phyloP scores from a whole-genome alignment of 306 rosid species.

The Albizia julibrissin region DNA sequence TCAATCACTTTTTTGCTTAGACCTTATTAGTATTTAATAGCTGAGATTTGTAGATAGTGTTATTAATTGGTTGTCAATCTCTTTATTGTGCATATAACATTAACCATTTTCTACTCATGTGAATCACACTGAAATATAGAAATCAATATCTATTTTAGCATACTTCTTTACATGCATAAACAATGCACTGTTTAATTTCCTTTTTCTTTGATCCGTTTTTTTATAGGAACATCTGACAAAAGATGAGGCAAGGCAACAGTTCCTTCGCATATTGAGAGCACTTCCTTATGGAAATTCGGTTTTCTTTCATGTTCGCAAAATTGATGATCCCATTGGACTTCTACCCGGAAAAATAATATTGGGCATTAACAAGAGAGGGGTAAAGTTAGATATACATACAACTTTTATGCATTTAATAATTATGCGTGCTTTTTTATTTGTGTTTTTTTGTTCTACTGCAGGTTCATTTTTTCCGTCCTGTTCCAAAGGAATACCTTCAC shows the following conservation, averaged over 20 bases:
- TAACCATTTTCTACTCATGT: conserved; percentile 21
- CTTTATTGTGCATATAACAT: background rate
- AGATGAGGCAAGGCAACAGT: conserved; percentile 95
- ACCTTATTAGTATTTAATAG: conserved; percentile 1
- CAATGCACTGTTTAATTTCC: background rate
- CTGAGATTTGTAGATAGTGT: background rate
- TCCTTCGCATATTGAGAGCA: conserved; percentile 80
- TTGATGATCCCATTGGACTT: conserved; percentile 98
- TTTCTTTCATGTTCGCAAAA: conserved; percentile 93
- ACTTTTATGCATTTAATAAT: background rate
- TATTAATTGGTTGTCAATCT: background rate
- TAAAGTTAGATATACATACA: conserved; percentile 27
- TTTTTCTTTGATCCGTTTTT: conserved; percentile 9
- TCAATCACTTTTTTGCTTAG: conserved; percentile 17
- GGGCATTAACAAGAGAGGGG: conserved; percentile 98
- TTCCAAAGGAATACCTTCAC: conserved; percentile 94
- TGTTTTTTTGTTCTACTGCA: conserved; percentile 17
- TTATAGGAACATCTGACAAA: conserved; percentile 76
- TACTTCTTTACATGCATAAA: background rate
- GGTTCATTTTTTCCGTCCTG: conserved; percentile 77
- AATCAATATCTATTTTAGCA: conserved; percentile 13
- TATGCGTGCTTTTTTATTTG: conserved; percentile 14
- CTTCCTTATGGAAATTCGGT: conserved; percentile 97
- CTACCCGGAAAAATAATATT: conserved; percentile 85
- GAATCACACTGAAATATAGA: background rate